phyloP scores from a whole-genome alignment of 805 yeast genomes.

The Ogataea methylovora region DNA sequence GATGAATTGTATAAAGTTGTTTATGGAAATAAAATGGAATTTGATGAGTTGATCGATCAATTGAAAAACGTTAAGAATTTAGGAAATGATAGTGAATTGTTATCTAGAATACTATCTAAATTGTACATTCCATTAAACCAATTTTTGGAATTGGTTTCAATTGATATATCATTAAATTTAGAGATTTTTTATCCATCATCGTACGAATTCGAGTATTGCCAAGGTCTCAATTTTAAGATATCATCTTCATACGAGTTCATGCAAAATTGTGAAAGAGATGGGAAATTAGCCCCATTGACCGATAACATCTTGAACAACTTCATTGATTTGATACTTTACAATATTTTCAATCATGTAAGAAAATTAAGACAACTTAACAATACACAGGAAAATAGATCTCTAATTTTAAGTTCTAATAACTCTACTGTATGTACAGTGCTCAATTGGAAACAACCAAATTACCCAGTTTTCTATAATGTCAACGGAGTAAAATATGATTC shows the following conservation, averaged over 20 bases:
- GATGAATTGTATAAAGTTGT: slow-evolving; percentile 29
- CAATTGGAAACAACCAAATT: slow-evolving; percentile 98
- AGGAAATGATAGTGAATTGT: slow-evolving; percentile 18
- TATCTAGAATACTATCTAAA: slow-evolving; percentile 37
- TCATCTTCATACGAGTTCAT: slow-evolving; percentile 11
- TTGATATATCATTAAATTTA: slow-evolving; percentile 57
- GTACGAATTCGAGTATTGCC: slow-evolving; percentile 24
- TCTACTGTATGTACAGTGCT: slow-evolving; percentile 87
- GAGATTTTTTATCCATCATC: slow-evolving; percentile 72
- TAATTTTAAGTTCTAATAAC: slow-evolving; percentile 80
- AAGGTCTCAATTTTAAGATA: slow-evolving; percentile 16
- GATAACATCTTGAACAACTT: slow-evolving; percentile 51
- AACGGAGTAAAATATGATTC: slow-evolving; percentile 45
- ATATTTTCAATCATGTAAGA: slow-evolving; percentile 72
- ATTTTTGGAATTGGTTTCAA: slow-evolving; percentile 48
- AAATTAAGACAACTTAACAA: slow-evolving; percentile 28
- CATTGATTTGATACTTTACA: slow-evolving; percentile 65
- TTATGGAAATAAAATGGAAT: slow-evolving; percentile 11
- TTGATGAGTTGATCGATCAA: slow-evolving; percentile 7
- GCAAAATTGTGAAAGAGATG: slow-evolving; percentile 7
- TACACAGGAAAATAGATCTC: slow-evolving; percentile 41
- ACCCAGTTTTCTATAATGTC: slow-evolving; percentile 84
- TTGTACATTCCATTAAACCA: slow-evolving; percentile 54
- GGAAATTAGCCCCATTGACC: slow-evolving; percentile 13
- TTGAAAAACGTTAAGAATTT: slow-evolving; percentile 10